Evolutionary conservation across 495 filamentous ascomycete species (phyloP).

Genomic region (Aspergillus panamensis): DNA sequence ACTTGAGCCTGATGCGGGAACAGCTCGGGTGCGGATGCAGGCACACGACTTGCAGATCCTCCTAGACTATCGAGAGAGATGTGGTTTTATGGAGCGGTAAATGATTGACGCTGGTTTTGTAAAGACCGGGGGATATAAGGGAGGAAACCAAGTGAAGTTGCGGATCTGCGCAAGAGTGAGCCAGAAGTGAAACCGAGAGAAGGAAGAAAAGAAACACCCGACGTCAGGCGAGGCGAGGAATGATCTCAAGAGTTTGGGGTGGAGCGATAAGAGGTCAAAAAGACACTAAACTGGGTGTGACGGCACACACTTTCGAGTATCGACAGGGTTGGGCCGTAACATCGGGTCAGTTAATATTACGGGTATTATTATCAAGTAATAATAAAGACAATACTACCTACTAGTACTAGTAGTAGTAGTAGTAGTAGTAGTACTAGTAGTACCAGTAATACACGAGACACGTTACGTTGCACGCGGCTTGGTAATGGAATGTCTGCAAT

Average conservation of each 20-base stretch:
- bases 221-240: slow-evolving; percentile 5
- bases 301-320: too few species aligned
- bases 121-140: not conserved
- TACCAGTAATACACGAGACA: too few species aligned
- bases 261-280: slow-evolving; percentile 6
- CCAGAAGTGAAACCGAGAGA: slow-evolving; percentile 4
- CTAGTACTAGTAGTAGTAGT: too few species aligned
- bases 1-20: slow-evolving; percentile 21
- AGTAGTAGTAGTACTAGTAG: too few species aligned
- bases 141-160: slow-evolving; percentile 1
- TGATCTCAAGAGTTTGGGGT: slow-evolving; percentile 15
- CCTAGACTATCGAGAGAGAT: not conserved
- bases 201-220: slow-evolving; percentile 20
- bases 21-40: slow-evolving; percentile 27
- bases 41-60: slow-evolving; percentile 28
- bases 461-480: too few species aligned
- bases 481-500: too few species aligned
- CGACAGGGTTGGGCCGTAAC: slow-evolving; percentile 10
- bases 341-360: slow-evolving; percentile 6
- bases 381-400: too few species aligned
- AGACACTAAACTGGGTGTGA: slow-evolving; percentile 7
- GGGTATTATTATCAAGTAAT: too few species aligned
- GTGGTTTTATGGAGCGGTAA: not conserved
- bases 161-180: not conserved
- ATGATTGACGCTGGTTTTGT: not conserved